Base-by-base conservation (phyloP, 257 asterid genomes). In the Solanum medicagineum region DNA sequence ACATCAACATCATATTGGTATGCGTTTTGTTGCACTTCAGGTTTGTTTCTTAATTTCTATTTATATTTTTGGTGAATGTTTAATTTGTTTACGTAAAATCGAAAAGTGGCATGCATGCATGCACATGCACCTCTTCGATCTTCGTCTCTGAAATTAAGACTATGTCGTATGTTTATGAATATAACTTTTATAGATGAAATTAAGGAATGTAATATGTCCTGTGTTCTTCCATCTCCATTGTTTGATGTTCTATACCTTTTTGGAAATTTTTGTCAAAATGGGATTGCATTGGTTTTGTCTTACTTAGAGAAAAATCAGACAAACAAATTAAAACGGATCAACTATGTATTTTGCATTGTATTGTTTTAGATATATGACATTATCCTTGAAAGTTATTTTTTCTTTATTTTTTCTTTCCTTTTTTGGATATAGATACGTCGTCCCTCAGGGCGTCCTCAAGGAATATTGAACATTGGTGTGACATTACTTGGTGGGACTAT, bases 381-480 rank as follows among this genome's bases (percentile, higher is more conserved):
- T 32, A 32, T 3, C 36, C 36, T 26, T 26, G 29, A 26, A 26
- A 26, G 29, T 26, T 26, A 26, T n/a, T n/a, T n/a, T n/a, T n/a
- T n/a, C n/a, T n/a, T n/a, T n/a, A n/a, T 1, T 26, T 29, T 29
- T 1, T 6, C 7, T 1, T 22, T 22, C 24, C 1, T 26, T 24
- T 65, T 69, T 32, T 12, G 10, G 45, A 4, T 24, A 24, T 87
- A 95, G 99, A 88, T 95, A 40, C 87, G 91, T 59, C 95, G 95
- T 24, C 96, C 98, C 6, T 87, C 98, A 0, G 99, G 97, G 0
- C 94, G 92, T 84, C 77, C 93, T 15, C 91, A 92, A 47, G 99
- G 99, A 4, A 92, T 89, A 2, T 87, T 96, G 15, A 89, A 89
- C 63, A 89, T 96, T 17, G 99, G 99, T 2, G 97, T 94, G 85